A percentile compares a stretch with the other conserved stretches of the same genome.
phyloP scores from a whole-genome alignment of 2,329 filamentous ascomycete species.

The Botrytis pseudocinerea region DNA sequence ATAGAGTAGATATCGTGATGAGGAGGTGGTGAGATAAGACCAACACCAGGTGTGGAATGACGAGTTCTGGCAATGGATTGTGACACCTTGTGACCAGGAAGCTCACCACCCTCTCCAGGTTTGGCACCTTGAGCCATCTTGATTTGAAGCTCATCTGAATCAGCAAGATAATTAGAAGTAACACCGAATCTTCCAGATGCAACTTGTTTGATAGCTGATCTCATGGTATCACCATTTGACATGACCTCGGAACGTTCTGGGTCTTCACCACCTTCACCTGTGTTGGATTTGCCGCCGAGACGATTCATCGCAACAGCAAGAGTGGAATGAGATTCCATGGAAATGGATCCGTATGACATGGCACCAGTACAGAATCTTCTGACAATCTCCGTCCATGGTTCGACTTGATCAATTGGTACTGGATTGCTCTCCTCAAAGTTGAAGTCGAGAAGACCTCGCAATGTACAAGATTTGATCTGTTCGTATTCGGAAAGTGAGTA shows the following conservation, averaged over 20 bases:
- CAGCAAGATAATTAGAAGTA: conserved; percentile 89
- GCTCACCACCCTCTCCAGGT: conserved; percentile 94
- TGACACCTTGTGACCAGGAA: conserved; percentile 95
- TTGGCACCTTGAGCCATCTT: conserved; percentile 99
- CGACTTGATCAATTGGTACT: conserved; percentile 93
- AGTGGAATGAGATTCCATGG: conserved; percentile 97
- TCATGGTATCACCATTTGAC: conserved; percentile 94
- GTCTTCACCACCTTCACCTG: conserved; percentile 95
- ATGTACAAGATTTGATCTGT: conserved; percentile 93
- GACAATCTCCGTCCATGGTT: conserved; percentile 97
- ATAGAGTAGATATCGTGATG: conserved; percentile 99
- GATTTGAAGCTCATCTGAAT: conserved; percentile 95
- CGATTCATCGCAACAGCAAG: conserved; percentile 96
- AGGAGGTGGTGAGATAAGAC: conserved; percentile 91
- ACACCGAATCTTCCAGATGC: conserved; percentile 95
- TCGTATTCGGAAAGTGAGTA: conserved; percentile 93
- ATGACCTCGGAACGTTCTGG: conserved; percentile 83
- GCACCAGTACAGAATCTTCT: conserved; percentile 94
- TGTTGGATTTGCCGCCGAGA: conserved; percentile 95
- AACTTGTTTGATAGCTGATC: conserved; percentile 96
- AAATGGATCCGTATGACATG: conserved; percentile 98
- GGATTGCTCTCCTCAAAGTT: conserved; percentile 84
- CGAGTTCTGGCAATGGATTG: conserved; percentile 90
- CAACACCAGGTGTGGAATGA: conserved; percentile 94
- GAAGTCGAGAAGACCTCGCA: conserved; percentile 92